Evolutionary conservation across 2,329 filamentous ascomycete species (phyloP), one percentile per base, ranked within the genome.

Genomic region (Dendryphion nanum): DNA sequence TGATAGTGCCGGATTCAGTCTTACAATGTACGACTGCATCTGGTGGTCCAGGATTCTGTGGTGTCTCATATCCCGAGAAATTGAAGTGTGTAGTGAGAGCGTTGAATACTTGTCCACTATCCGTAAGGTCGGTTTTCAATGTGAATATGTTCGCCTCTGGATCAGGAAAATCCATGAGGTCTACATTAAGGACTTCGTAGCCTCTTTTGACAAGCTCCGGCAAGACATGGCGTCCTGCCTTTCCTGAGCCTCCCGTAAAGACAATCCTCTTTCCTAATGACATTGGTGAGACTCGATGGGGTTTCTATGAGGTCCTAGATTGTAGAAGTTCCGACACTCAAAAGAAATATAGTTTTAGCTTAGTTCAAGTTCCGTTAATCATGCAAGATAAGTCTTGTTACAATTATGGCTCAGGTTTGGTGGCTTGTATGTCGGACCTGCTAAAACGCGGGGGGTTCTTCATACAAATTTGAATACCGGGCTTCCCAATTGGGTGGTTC

Each of bases 11-110:
- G n/a, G n/a, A n/a, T n/a, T n/a, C n/a, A n/a, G n/a, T n/a, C n/a
- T n/a, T n/a, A n/a, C n/a, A 77, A 55, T 84, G 80, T 35, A 83
- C 79, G 35, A 84, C 75, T 1, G 75, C 79, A 51, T 82, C 78
- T 0, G 80, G 79, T 0, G 68, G 66, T 1, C 60, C 54, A 14
- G 69, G 71, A 4, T 64, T 60, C 30, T 66, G 40, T 35, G 66
- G 59, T n/a, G 68, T 65, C 18, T 69, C 69, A 50, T 74, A 76
- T 35, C 72, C 72, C 10, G 56, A 55, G 48, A 78, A 73, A 51
- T 73, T 66, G 62, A 79, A 81, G 48, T 82, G 77, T 0, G 73
- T 76, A 10, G 72, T 74, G 6, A 62, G 45, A 4, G 76, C 76
- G 41, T 75, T 77, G 66, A 75, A 79, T 38, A 77, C 74, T 53